Conservation (phyloP, 495 filamentous ascomycete genomes). For the Lepraria neglecta region DNA sequence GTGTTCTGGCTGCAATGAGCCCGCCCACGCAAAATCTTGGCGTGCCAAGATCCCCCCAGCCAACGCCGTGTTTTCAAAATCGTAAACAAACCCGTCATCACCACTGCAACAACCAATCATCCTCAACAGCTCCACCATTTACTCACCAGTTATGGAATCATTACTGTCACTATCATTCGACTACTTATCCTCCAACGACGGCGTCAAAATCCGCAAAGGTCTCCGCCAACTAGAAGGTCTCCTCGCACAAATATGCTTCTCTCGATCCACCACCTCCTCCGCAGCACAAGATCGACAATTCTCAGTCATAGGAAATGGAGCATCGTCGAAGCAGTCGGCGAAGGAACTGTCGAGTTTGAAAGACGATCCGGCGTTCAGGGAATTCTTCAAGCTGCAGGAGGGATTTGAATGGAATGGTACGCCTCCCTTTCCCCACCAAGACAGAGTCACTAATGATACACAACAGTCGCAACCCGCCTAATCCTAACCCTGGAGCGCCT, state of each 20-base stretch:
- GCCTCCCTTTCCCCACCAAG: constrained; percentile 15
- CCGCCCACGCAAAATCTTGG: too few relatives aligned
- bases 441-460: constrained; percentile 2
- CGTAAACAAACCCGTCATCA: constrained; percentile 9
- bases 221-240: constrained; percentile 93
- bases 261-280: constrained; percentile 38
- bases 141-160: constrained; percentile 65
- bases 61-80: constrained; percentile 11
- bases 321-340: constrained; percentile 37
- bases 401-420: constrained; percentile 94
- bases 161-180: constrained; percentile 91
- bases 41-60: neutral
- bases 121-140: neutral
- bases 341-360: constrained; percentile 64
- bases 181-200: constrained; percentile 90
- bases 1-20: too few relatives aligned
- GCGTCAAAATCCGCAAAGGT: constrained; percentile 82
- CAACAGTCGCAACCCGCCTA: constrained; percentile 70
- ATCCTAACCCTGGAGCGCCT: constrained; percentile 82
- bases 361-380: constrained; percentile 84
- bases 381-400: constrained; percentile 95
- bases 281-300: constrained; percentile 38
- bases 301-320: constrained; percentile 36
- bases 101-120: neutral
- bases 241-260: constrained; percentile 90